Conservation (phyloP, 164 flowering plant species). For the Vitis rupestris region DNA sequence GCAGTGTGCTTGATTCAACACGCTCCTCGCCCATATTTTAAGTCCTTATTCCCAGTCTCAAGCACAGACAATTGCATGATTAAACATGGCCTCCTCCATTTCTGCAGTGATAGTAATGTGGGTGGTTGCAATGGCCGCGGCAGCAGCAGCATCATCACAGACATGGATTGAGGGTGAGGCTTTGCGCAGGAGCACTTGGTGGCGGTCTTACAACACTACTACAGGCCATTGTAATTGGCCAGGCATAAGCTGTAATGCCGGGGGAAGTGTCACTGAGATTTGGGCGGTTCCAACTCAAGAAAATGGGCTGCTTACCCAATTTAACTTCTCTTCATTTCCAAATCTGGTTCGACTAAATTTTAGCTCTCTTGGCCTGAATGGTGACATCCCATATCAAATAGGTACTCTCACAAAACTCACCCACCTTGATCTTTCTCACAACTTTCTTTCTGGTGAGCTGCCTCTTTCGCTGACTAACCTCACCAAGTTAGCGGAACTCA, state of each 20-base stretch:
- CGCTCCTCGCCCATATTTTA: too few species aligned
- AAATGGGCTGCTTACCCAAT: background rate
- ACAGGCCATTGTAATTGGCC: slow-evolving; percentile 6
- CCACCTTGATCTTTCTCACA: background rate
- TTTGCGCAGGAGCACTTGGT: background rate
- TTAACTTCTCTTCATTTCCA: slow-evolving; percentile 9
- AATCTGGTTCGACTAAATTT: slow-evolving; percentile 6
- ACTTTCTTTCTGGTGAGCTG: slow-evolving; percentile 3
- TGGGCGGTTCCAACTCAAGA: background rate
- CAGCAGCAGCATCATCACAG: too few species aligned
- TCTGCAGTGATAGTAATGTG: too few species aligned
- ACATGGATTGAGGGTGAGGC: background rate
- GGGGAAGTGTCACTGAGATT: slow-evolving; percentile 4
- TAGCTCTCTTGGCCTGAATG: background rate
- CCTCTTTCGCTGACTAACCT: slow-evolving; percentile 3
- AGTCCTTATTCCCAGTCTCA: too few species aligned
- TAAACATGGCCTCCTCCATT: too few species aligned
- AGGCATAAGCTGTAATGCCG: background rate
- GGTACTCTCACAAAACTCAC: slow-evolving; percentile 9
- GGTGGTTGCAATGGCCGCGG: too few species aligned
- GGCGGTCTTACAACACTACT: background rate
- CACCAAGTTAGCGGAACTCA: background rate
- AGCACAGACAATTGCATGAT: too few species aligned
- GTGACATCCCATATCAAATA: slow-evolving; percentile 7
- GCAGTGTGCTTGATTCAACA: too few species aligned